A percentile compares a stretch with the other conserved stretches of the same genome.
Conservation (phyloP, 495 filamentous ascomycete species). For the Penicillium samsonianum region DNA sequence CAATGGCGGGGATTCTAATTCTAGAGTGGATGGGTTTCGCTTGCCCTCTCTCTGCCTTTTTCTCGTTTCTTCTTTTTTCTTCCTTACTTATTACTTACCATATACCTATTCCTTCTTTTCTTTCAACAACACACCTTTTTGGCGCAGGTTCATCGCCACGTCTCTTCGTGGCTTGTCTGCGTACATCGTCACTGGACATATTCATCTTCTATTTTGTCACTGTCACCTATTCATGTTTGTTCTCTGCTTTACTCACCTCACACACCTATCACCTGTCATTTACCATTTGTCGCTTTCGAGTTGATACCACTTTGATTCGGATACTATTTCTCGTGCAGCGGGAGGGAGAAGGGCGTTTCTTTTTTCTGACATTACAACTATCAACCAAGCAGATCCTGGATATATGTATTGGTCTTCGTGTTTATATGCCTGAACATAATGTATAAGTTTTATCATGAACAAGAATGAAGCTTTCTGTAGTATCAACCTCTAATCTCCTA, state of each 20-base stretch:
- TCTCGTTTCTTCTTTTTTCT: conserved; percentile 1
- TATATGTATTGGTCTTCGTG: background rate
- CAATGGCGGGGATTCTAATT: conserved; percentile 43
- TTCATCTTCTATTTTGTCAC: conserved; percentile 3
- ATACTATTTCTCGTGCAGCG: conserved; percentile 10
- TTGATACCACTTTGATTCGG: conserved; percentile 29
- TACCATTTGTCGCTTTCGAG: conserved; percentile 10
- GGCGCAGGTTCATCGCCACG: conserved; percentile 12
- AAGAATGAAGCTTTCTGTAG: background rate
- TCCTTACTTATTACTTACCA: background rate
- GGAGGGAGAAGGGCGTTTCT: conserved; percentile 8
- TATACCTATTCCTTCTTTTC: conserved; percentile 2
- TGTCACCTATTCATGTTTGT: conserved; percentile 7
- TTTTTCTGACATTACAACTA: background rate
- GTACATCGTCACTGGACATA: conserved; percentile 15
- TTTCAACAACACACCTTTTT: background rate
- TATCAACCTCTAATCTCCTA: background rate
- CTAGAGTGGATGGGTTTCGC: background rate
- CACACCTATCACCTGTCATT: background rate
- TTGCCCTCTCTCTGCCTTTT: background rate
- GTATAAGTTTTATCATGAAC: background rate
- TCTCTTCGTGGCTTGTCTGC: background rate
- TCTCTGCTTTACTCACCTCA: background rate
- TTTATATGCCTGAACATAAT: conserved; percentile 5
- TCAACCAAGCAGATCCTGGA: background rate